phyloP scores from a whole-genome alignment of 495 filamentous ascomycete genomes.

The Tuber calosporum region DNA sequence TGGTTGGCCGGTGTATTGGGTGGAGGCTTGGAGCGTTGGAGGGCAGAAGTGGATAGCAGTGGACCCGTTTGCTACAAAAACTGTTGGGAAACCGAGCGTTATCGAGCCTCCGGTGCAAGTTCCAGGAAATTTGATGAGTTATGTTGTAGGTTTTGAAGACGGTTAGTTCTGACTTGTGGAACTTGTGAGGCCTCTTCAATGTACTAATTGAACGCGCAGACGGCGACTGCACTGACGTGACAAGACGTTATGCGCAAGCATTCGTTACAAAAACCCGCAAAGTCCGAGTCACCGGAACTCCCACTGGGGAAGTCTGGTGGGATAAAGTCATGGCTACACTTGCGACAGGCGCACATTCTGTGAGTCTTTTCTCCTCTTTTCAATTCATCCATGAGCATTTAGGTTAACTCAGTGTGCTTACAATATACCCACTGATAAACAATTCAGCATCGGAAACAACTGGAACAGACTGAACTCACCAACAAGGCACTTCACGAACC shows the following conservation, averaged over 20 bases:
- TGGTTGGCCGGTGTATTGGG: slow-evolving; percentile 78
- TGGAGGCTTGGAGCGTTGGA: slow-evolving; percentile 77
- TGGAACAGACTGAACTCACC: slow-evolving; percentile 70
- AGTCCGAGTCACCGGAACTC: slow-evolving; percentile 62
- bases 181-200: neutral
- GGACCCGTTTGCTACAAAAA: slow-evolving; percentile 73
- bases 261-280: slow-evolving; percentile 85
- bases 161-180: slow-evolving; percentile 13
- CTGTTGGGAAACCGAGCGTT: slow-evolving; percentile 60
- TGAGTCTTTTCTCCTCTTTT: neutral
- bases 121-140: slow-evolving; percentile 63
- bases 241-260: slow-evolving; percentile 66
- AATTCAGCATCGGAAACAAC: slow-evolving; percentile 59
- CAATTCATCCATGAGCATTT: neutral
- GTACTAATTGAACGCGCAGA: slow-evolving; percentile 44
- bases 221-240: slow-evolving; percentile 69
- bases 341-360: neutral
- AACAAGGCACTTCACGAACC: slow-evolving; percentile 65
- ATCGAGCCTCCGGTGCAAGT: slow-evolving; percentile 77
- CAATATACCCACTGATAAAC: neutral
- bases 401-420: neutral
- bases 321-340: slow-evolving; percentile 33
- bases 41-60: slow-evolving; percentile 85
- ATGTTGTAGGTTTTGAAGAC: slow-evolving; percentile 78
- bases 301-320: slow-evolving; percentile 68